Evolutionary conservation across 2,329 filamentous ascomycete species (phyloP).

Genomic region (Sclerotinia subarctica): DNA sequence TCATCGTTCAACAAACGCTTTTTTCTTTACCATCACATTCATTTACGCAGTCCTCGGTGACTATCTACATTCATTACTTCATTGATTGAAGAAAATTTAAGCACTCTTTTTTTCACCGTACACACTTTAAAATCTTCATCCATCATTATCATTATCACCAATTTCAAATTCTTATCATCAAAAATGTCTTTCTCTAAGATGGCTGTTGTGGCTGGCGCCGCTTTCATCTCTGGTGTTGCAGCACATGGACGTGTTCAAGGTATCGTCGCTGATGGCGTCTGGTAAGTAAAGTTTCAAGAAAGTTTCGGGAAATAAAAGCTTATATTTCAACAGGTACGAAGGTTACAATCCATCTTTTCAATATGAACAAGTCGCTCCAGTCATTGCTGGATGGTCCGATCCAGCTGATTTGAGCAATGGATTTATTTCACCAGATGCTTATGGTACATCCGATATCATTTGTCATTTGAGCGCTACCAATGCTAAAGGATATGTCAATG

Average conservation of each 20-base stretch:
- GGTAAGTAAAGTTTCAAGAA: background rate
- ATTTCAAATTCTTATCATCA: background rate
- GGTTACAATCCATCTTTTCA: conserved; percentile 19
- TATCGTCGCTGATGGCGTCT: conserved; percentile 16
- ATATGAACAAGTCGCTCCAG: conserved; percentile 35
- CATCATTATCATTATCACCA: background rate
- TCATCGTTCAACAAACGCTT: conserved; percentile 15
- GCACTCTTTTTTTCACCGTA: conserved; percentile 4
- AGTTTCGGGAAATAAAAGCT: background rate
- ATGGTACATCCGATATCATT: conserved; percentile 46
- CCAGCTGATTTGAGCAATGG: conserved; percentile 48
- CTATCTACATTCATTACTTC: conserved; percentile 19
- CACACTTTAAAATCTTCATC: background rate
- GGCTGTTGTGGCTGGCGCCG: conserved; percentile 16
- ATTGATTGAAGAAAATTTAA: conserved; percentile 17
- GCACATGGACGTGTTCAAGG: conserved; percentile 15
- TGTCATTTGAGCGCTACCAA: conserved; percentile 48
- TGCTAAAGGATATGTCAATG: conserved; percentile 42
- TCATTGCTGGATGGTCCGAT: conserved; percentile 53
- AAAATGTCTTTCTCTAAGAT: conserved; percentile 22
- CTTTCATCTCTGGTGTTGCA: conserved; percentile 13
- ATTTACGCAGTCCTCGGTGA: conserved; percentile 19
- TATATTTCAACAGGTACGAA: conserved; percentile 8
- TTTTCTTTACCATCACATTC: conserved; percentile 20
- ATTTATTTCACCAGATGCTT: conserved; percentile 48